A percentile compares a stretch with the other conserved stretches of the same genome.
These are phyloP conservation scores for Alternaria infectoria DNA, from an alignment of 2,329 filamentous ascomycete species.

Conservation along the genomic window DNA sequence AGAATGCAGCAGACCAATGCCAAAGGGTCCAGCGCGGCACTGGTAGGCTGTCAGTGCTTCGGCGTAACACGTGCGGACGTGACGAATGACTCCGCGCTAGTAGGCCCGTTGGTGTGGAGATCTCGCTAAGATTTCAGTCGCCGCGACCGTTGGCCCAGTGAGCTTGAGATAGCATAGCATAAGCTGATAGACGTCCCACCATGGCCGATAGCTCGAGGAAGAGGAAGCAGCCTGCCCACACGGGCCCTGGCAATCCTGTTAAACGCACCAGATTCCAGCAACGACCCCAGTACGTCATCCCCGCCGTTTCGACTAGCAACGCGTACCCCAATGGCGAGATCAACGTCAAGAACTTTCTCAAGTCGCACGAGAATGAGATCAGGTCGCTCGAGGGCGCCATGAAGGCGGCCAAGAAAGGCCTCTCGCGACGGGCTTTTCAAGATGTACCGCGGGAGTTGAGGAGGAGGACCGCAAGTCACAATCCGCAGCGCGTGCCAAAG, in stretches of 20 bases:
- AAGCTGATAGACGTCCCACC: not conserved
- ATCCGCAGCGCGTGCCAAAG: conserved; percentile 86
- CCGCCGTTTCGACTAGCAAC: conserved; percentile 42
- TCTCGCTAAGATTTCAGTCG: conserved; percentile 9
- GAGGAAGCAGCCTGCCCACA: conserved; percentile 26
- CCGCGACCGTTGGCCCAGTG: conserved; percentile 13
- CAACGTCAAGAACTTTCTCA: conserved; percentile 83
- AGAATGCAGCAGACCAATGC: conserved; percentile 6
- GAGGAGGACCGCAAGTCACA: conserved; percentile 90
- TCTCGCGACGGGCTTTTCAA: conserved; percentile 82
- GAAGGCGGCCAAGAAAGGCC: conserved; percentile 69
- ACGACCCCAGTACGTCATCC: conserved; percentile 37
- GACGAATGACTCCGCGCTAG: conserved; percentile 13
- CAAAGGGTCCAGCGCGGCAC: not conserved
- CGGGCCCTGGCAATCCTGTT: conserved; percentile 8
- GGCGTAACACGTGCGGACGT: conserved; percentile 16
- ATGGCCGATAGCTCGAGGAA: conserved; percentile 33
- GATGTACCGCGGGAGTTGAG: conserved; percentile 84
- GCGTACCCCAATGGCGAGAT: conserved; percentile 77
- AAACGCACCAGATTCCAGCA: conserved; percentile 37
- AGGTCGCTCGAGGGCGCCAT: conserved; percentile 83
- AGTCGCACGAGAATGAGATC: conserved; percentile 88
- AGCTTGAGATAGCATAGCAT: not conserved
- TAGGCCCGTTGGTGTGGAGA: conserved; percentile 7
- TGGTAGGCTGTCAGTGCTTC: conserved; percentile 6